These are phyloP conservation scores for Pelargonium fulgidum DNA, from an alignment of 441 rosid species.

Conservation along the genomic window DNA sequence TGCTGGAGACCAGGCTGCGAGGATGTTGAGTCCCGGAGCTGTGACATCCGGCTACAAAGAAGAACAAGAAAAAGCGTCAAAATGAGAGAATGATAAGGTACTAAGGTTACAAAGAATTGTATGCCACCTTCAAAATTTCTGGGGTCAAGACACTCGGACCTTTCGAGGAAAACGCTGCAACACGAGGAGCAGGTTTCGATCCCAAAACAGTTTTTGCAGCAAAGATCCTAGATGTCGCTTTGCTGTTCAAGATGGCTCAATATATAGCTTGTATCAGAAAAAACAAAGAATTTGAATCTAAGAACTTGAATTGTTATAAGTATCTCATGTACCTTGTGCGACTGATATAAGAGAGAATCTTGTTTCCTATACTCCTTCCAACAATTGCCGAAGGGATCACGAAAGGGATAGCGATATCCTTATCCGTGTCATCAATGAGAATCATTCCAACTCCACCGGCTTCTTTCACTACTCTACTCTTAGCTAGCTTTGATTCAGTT, in stretches of 20 bases:
- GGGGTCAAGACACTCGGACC: constrained; percentile 67
- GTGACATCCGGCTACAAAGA: constrained; percentile 54
- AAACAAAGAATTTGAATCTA: background rate
- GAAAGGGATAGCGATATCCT: constrained; percentile 54
- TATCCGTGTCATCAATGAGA: constrained; percentile 42
- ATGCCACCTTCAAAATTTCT: constrained; percentile 54
- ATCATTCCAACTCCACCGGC: constrained; percentile 58
- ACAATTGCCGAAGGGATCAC: constrained; percentile 46
- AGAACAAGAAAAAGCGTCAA: background rate
- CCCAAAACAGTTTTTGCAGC: constrained; percentile 51
- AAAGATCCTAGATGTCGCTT: constrained; percentile 36
- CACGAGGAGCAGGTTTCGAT: constrained; percentile 44
- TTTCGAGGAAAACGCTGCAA: constrained; percentile 60
- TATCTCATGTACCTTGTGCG: constrained; percentile 31
- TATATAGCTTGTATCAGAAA: constrained; percentile 12
- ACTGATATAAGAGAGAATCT: constrained; percentile 38
- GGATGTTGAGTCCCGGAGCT: constrained; percentile 64
- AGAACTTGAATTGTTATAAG: constrained; percentile 8
- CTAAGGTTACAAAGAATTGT: background rate
- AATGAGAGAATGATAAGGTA: background rate
- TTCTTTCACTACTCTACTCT: constrained; percentile 40
- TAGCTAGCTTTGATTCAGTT: constrained; percentile 44
- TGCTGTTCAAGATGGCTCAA: constrained; percentile 24
- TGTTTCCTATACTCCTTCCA: constrained; percentile 35
- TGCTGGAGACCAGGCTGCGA: constrained; percentile 60